These are phyloP conservation scores for Bromus sterilis DNA, from an alignment of 176 grass and related monocot genomes.

Conservation along the genomic window DNA sequence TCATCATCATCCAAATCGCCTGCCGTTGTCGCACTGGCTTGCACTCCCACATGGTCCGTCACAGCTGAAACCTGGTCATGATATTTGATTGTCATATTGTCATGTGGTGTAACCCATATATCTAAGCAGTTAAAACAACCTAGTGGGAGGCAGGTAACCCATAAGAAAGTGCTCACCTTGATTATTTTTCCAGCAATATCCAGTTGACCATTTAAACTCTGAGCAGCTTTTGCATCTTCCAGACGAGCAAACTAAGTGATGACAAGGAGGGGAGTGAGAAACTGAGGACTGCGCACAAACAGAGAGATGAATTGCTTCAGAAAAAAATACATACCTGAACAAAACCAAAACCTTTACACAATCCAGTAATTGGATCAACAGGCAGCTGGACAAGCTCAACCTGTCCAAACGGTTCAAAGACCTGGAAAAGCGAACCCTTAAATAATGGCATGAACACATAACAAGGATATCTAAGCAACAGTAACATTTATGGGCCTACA, in stretches of 20 bases:
- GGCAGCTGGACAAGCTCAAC: slow-evolving; percentile 94
- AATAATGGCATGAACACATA: neutral
- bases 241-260: slow-evolving; percentile 72
- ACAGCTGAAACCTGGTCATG: slow-evolving; percentile 80
- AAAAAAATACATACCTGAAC: slow-evolving; percentile 53
- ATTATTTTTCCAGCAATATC: slow-evolving; percentile 96
- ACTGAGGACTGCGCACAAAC: slow-evolving; percentile 9
- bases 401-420: slow-evolving; percentile 88
- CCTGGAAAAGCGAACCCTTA: slow-evolving; percentile 43
- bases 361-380: slow-evolving; percentile 66
- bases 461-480: neutral
- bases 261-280: slow-evolving; percentile 11
- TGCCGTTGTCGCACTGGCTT: slow-evolving; percentile 51
- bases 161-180: slow-evolving; percentile 50
- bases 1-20: slow-evolving; percentile 99
- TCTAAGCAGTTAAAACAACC: slow-evolving; percentile 5
- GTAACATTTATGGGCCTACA: neutral
- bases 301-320: neutral
- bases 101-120: neutral
- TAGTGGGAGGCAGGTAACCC: neutral
- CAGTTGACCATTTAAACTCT: slow-evolving; percentile 94
- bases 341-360: slow-evolving; percentile 96
- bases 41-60: slow-evolving; percentile 72
- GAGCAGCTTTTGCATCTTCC: slow-evolving; percentile 94
- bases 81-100: slow-evolving; percentile 5